Conservation (phyloP, 495 filamentous ascomycete species). For the Cercophora scortea region DNA sequence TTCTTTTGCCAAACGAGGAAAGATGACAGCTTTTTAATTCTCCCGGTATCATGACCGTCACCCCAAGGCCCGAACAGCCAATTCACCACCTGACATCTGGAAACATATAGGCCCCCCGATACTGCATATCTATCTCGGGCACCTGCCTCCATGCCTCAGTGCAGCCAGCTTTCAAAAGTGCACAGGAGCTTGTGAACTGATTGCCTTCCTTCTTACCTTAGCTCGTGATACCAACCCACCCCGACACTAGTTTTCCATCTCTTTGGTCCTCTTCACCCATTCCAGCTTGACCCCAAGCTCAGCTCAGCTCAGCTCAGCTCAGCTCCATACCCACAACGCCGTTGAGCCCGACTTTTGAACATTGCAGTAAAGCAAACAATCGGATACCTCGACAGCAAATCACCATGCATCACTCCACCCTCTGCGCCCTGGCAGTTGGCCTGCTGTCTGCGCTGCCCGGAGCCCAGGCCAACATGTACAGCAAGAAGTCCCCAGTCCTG, state of each 20-base stretch:
- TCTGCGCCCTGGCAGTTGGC: constrained; percentile 37
- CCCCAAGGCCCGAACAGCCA: not conserved
- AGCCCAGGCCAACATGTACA: constrained; percentile 67
- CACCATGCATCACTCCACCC: constrained; percentile 39
- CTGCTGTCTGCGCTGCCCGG: constrained; percentile 48
- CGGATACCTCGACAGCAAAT: not conserved
- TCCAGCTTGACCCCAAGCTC: not conserved
- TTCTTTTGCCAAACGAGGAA: constrained; percentile 32
- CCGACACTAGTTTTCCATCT: too few species aligned
- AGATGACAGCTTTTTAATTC: constrained; percentile 25
- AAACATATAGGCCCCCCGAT: not conserved
- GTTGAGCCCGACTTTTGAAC: too few species aligned
- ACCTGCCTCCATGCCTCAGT: too few species aligned
- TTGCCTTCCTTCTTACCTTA: not conserved
- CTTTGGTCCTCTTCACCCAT: not conserved
- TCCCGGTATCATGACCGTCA: not conserved
- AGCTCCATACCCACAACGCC: not conserved
- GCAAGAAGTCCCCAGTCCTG: constrained; percentile 79
- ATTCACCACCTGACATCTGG: not conserved
- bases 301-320: not conserved
- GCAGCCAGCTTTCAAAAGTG: too few species aligned
- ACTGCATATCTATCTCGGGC: not conserved
- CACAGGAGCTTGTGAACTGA: too few species aligned
- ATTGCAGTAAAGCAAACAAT: not conserved
- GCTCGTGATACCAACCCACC: not conserved